A percentile compares a stretch with the other conserved stretches of the same genome.
Evolutionary conservation across 1,284 basidiomycete species (phyloP).

Genomic region (Melanopsichium pennsylvanicum): DNA sequence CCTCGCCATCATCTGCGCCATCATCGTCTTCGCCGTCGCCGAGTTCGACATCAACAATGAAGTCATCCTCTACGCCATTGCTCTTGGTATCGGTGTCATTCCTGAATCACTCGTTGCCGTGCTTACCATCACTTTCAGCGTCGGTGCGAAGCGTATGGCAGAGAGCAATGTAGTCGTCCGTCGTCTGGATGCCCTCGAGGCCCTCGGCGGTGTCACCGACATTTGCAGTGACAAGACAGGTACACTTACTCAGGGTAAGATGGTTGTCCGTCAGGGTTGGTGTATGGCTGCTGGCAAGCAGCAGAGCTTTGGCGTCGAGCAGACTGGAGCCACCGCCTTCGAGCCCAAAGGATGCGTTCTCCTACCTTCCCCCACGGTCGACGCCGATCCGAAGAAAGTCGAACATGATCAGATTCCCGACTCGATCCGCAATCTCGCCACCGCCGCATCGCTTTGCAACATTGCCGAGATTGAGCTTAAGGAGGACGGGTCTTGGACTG

Average conservation of each 20-base stretch:
- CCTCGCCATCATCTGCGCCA: constrained; percentile 70
- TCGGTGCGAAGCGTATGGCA: constrained; percentile 61
- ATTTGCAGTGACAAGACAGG: constrained; percentile 61
- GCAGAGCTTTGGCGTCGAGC: constrained; percentile 46
- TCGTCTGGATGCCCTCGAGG: constrained; percentile 59
- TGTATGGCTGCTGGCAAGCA: constrained; percentile 16
- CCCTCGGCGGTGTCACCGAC: constrained; percentile 55
- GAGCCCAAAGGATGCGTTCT: constrained; percentile 47
- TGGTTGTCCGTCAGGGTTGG: constrained; percentile 59
- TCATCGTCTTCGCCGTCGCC: constrained; percentile 70
- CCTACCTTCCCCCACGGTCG: constrained; percentile 4
- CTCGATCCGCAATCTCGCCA: constrained; percentile 34
- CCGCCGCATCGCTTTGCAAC: constrained; percentile 58
- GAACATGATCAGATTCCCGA: constrained; percentile 28
- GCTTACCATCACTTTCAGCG: constrained; percentile 56
- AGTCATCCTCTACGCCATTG: constrained; percentile 68
- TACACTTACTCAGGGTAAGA: constrained; percentile 61
- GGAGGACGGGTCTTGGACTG: constrained; percentile 36
- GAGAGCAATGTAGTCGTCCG: constrained; percentile 58
- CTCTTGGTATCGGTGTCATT: constrained; percentile 62
- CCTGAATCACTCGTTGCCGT: constrained; percentile 68
- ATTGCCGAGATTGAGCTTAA: constrained; percentile 49
- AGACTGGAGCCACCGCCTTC: constrained; percentile 47
- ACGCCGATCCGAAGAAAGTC: constrained; percentile 9
- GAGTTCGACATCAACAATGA: constrained; percentile 65